These are phyloP conservation scores for Podospora conica DNA, from an alignment of 495 filamentous ascomycete species.

Conservation along the genomic window DNA sequence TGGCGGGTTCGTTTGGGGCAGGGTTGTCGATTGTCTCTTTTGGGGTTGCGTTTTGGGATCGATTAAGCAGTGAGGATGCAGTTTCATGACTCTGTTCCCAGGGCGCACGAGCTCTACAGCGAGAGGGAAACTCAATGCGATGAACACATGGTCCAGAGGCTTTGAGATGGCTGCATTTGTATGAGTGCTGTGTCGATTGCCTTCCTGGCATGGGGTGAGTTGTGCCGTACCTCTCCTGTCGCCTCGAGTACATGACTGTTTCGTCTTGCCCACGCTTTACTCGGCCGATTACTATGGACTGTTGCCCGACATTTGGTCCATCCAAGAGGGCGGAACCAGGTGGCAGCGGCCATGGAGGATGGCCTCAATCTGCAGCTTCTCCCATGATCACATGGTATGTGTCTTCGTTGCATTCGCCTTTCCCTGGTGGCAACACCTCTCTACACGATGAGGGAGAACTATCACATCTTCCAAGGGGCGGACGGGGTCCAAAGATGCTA, in stretches of 20 bases:
- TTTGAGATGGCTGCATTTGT: background rate
- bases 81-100: background rate
- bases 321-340: background rate
- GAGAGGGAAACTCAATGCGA: background rate
- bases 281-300: too few relatives aligned
- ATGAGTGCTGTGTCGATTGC: background rate
- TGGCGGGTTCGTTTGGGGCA: background rate
- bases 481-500: too few relatives aligned
- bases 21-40: background rate
- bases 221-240: too few relatives aligned
- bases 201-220: too few relatives aligned
- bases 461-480: too few relatives aligned
- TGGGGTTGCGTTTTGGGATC: background rate
- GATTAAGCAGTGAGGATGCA: background rate
- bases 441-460: too few relatives aligned
- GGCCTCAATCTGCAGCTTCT: too few relatives aligned
- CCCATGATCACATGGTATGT: too few relatives aligned
- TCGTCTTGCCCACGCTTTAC: too few relatives aligned
- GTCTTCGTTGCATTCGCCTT: too few relatives aligned
- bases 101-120: background rate
- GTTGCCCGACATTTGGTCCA: background rate
- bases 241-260: too few relatives aligned
- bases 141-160: background rate
- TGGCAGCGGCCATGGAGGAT: background rate
- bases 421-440: too few relatives aligned